phyloP scores from a whole-genome alignment of 2,329 filamentous ascomycete genomes.

The Dryadomyces quercus-mongolicae region DNA sequence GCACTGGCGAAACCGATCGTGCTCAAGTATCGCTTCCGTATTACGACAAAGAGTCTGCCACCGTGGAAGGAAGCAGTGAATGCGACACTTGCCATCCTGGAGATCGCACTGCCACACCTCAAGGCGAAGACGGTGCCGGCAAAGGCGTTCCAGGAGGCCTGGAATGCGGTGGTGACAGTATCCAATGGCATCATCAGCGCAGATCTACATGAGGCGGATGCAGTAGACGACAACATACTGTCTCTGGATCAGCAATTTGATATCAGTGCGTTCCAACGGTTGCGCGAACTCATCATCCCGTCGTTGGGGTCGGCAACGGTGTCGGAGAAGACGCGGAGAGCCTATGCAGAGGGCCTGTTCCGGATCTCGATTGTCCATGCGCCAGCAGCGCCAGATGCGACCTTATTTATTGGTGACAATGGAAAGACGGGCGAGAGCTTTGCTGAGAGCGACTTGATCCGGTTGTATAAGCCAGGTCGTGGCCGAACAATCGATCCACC shows the following conservation, averaged over 20 bases:
- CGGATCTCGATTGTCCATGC: constrained; percentile 69
- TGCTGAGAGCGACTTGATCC: constrained; percentile 27
- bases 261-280: constrained; percentile 55
- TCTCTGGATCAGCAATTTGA: constrained; percentile 69
- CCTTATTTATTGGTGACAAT: constrained; percentile 39
- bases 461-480: constrained; percentile 51
- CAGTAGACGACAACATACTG: constrained; percentile 26
- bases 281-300: constrained; percentile 64
- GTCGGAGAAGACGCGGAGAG: constrained; percentile 51
- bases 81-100: constrained; percentile 55
- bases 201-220: constrained; percentile 37
- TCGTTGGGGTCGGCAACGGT: constrained; percentile 55
- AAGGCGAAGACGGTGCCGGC: constrained; percentile 33
- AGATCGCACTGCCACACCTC: constrained; percentile 51
- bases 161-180: constrained; percentile 54
- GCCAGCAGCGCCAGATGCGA: constrained; percentile 41
- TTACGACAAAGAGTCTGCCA: constrained; percentile 55
- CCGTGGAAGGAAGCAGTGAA: constrained; percentile 75
- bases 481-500: constrained; percentile 61
- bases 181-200: constrained; percentile 59
- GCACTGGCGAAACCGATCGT: constrained; percentile 58
- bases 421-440: constrained; percentile 17
- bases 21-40: constrained; percentile 69
- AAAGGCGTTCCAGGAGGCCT: constrained; percentile 45
- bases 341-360: constrained; percentile 69